Evolutionary conservation across 352 stramenopile species (phyloP).

Genomic region (Labyrinthula sp.): DNA sequence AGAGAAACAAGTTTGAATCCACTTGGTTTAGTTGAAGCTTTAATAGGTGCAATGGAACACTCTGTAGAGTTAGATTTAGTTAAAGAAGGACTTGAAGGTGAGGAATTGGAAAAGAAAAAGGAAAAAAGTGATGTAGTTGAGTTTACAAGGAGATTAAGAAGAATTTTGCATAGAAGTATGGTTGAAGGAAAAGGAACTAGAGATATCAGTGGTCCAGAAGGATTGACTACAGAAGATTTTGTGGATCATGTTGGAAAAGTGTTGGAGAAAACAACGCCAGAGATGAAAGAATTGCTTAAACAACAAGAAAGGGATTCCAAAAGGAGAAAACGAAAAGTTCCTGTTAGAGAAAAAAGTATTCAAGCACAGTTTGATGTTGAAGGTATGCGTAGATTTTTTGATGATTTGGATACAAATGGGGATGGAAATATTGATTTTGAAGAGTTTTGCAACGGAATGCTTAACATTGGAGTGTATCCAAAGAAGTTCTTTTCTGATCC

Average conservation of each 20-base stretch:
- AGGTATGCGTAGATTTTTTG: slow-evolving; percentile 45
- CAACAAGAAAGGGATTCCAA: neutral
- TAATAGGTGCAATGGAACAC: slow-evolving; percentile 53
- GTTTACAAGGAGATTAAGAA: slow-evolving; percentile 43
- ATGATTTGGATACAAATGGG: slow-evolving; percentile 48
- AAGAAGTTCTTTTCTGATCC: slow-evolving; percentile 34
- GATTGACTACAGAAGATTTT: slow-evolving; percentile 57
- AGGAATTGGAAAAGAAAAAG: slow-evolving; percentile 3
- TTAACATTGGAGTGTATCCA: slow-evolving; percentile 52
- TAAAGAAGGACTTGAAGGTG: slow-evolving; percentile 10
- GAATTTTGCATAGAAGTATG: slow-evolving; percentile 56
- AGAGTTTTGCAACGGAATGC: slow-evolving; percentile 50
- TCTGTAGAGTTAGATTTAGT: slow-evolving; percentile 23
- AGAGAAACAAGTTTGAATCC: slow-evolving; percentile 60
- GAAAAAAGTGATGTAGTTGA: slow-evolving; percentile 36
- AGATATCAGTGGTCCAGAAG: slow-evolving; percentile 50
- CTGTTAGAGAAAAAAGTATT: slow-evolving; percentile 23
- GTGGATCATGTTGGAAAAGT: slow-evolving; percentile 33
- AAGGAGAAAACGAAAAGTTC: slow-evolving; percentile 4
- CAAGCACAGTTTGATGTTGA: slow-evolving; percentile 38
- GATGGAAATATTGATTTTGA: slow-evolving; percentile 50
- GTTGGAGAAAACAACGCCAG: slow-evolving; percentile 1
- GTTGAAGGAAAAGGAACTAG: slow-evolving; percentile 53
- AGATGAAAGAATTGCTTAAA: neutral
- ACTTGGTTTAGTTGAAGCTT: slow-evolving; percentile 52